phyloP scores from a whole-genome alignment of 2,329 filamentous ascomycete species.

The Penicillium sp. region DNA sequence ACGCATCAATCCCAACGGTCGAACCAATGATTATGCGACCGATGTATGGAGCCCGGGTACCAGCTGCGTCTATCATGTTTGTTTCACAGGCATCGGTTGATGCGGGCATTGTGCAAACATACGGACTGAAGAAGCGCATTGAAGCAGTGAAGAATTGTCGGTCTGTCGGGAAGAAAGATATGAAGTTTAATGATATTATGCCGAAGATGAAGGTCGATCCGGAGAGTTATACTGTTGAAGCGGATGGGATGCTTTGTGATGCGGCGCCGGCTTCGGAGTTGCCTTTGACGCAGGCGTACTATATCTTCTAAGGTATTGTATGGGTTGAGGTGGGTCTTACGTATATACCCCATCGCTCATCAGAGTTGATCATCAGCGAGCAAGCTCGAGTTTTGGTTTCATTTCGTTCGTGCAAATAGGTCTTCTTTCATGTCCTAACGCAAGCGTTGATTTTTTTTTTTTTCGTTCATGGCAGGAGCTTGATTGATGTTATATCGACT shows the following conservation, averaged over 20 bases:
- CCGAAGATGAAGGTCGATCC: slow-evolving; percentile 90
- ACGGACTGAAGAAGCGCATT: slow-evolving; percentile 74
- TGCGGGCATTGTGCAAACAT: slow-evolving; percentile 65
- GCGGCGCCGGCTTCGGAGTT: slow-evolving; percentile 70
- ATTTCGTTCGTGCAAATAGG: background rate
- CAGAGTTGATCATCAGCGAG: slow-evolving; percentile 11
- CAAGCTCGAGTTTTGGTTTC: slow-evolving; percentile 1
- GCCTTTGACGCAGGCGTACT: slow-evolving; percentile 75
- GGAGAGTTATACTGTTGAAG: slow-evolving; percentile 83
- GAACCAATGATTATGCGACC: slow-evolving; percentile 80
- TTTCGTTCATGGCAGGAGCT: background rate
- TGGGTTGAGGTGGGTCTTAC: background rate
- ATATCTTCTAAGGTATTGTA: slow-evolving; percentile 60
- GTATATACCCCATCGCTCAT: slow-evolving; percentile 19
- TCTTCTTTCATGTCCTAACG: slow-evolving; percentile 5
- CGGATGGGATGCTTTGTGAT: slow-evolving; percentile 71
- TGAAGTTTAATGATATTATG: slow-evolving; percentile 83
- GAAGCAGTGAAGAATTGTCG: slow-evolving; percentile 77
- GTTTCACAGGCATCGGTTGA: slow-evolving; percentile 72
- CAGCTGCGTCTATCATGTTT: slow-evolving; percentile 73
- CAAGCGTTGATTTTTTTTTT: background rate
- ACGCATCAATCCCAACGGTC: slow-evolving; percentile 82
- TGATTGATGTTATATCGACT: too few species aligned
- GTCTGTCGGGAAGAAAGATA: slow-evolving; percentile 74
- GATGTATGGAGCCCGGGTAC: slow-evolving; percentile 76